Base-by-base conservation (phyloP, 768 basidiomycete genomes). In the Mycena capillaripes region DNA sequence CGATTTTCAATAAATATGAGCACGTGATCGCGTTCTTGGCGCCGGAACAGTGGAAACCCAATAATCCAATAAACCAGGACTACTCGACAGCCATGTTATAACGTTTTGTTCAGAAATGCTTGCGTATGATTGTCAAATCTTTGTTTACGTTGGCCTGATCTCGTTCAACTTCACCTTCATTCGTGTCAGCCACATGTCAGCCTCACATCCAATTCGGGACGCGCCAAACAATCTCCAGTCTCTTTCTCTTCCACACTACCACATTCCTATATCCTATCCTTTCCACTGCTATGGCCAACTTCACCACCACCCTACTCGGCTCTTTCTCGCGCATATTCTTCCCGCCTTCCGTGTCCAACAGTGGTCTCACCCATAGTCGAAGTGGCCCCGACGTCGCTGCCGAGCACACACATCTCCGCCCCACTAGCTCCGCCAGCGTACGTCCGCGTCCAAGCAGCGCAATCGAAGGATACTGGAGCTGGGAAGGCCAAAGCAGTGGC, bases 261-360 rank as follows among this genome's bases (percentile, higher is more conserved):
- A 66, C 55, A 53, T 56, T 57, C 42, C 52, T 56, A 55, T 56
- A 63, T 65, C 48, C 70, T 66, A 65, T 53, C 23, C 56, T 23
- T 38, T n/a, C 56, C 4, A 21, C 55, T n/a, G 36, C 27, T 21
- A 72, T 68, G 71, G 55, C 71, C 66, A 68, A 30, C 66, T 66
- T 75, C 57, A 65, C 74, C 63, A 53, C 70, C 57, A 36, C 67
- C 34, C 66, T 75, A 9, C 66, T 75, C 52, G 67, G 70, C 70
- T 69, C 74, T 14, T 57, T 75, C 62, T 69, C 70, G 57, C 74
- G 74, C 32, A 69, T 71, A 34, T 66, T 75, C 61, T 68, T 66
- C 57, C 27, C 69, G 17, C 27, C 36, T 38, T 14, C 36, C 36
- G 36, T 14, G 36, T 14, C 36, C 36, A 38, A 44, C 34, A 23